Percentiles rank a stretch among this genome's conserved stretches.
Conservation (phyloP, 768 basidiomycete species). For the Tremella yokohamensis region DNA sequence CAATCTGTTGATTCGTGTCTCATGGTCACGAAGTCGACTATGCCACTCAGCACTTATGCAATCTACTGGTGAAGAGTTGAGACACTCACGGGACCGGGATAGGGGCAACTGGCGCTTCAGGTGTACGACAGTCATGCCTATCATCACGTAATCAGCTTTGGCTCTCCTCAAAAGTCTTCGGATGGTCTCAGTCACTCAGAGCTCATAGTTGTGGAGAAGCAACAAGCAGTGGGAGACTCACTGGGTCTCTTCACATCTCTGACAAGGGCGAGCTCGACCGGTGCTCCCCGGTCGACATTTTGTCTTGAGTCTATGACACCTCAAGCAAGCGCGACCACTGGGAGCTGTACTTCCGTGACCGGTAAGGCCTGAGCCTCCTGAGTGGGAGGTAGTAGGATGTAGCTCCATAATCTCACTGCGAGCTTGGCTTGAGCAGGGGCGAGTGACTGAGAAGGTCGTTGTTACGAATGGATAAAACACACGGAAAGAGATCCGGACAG, state of each 20-base stretch:
- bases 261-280: background rate
- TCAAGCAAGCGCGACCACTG: background rate
- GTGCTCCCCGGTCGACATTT: conserved; percentile 2
- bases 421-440: no score
- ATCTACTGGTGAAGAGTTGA: background rate
- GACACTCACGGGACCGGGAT: background rate
- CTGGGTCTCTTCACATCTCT: background rate
- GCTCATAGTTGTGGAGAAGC: no score
- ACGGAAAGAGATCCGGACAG: no score
- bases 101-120: background rate
- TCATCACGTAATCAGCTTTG: background rate
- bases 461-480: no score
- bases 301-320: conserved; percentile 4
- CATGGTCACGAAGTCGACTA: background rate
- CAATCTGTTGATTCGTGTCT: background rate
- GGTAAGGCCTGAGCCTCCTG: no score
- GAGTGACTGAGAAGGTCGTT: no score
- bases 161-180: background rate
- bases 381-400: no score
- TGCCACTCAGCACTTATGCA: background rate
- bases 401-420: no score
- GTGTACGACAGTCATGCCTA: background rate
- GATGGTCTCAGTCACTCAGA: no score
- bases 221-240: no score
- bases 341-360: no score